Evolutionary conservation across 2,329 filamentous ascomycete genomes (phyloP).

Genomic region (Talaromyces sp.): DNA sequence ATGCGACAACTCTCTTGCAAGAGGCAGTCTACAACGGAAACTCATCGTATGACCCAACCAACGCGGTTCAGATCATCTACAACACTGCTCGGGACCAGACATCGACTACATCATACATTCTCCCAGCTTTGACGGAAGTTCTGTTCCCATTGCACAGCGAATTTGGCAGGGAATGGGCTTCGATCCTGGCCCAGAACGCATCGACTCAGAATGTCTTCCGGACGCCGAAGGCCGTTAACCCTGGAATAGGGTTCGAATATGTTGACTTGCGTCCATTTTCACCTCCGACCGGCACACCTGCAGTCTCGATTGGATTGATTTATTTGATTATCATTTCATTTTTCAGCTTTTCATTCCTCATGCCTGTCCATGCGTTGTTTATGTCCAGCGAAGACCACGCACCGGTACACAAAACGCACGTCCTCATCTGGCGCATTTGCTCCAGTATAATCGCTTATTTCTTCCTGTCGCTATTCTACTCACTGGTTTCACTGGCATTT

Average conservation of each 20-base stretch:
- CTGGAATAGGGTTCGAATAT: constrained; percentile 52
- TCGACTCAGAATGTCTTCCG: constrained; percentile 23
- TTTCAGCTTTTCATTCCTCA: constrained; percentile 61
- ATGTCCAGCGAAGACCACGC: constrained; percentile 49
- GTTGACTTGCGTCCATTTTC: constrained; percentile 57
- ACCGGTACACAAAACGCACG: constrained; percentile 54
- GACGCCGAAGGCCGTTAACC: constrained; percentile 51
- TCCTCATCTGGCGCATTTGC: constrained; percentile 54
- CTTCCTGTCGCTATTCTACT: constrained; percentile 59
- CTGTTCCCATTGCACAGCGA: constrained; percentile 42
- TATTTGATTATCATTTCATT: constrained; percentile 64
- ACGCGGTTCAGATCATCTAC: constrained; percentile 54
- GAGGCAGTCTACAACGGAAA: constrained; percentile 53
- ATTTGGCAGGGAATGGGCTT: constrained; percentile 45
- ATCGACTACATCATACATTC: constrained; percentile 51
- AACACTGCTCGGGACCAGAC: constrained; percentile 54
- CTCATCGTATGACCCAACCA: constrained; percentile 55
- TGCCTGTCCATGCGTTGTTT: constrained; percentile 59
- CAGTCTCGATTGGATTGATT: constrained; percentile 59
- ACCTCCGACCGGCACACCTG: constrained; percentile 51
- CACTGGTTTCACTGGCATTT: constrained; percentile 59
- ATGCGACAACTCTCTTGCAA: constrained; percentile 56
- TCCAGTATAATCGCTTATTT: constrained; percentile 56
- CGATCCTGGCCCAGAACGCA: constrained; percentile 39
- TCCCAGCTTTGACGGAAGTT: constrained; percentile 48